Evolutionary conservation across 2,329 filamentous ascomycete genomes (phyloP).

Genomic region (Orbilia oligospora): DNA sequence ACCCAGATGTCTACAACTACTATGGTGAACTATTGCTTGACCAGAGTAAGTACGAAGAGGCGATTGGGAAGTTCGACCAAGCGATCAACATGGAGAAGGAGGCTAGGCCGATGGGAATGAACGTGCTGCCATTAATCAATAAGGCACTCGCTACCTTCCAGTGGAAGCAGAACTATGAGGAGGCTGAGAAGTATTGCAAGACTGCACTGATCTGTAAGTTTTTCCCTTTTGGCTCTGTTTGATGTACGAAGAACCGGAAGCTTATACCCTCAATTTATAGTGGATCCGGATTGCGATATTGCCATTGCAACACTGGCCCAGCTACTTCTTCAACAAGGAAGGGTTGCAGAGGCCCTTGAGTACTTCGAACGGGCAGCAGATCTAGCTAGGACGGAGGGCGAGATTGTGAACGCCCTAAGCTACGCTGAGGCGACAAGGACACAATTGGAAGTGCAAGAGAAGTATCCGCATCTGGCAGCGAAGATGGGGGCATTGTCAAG

Average conservation of each 20-base stretch:
- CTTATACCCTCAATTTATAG: conserved; percentile 69
- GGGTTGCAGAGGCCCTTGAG: conserved; percentile 92
- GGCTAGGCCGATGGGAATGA: conserved; percentile 94
- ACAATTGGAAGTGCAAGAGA: conserved; percentile 89
- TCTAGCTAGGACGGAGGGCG: conserved; percentile 91
- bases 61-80: conserved; percentile 97
- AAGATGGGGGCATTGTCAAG: conserved; percentile 76
- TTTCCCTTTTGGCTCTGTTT: conserved; percentile 6
- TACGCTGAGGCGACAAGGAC: conserved; percentile 98
- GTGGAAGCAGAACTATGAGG: conserved; percentile 95
- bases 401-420: conserved; percentile 95
- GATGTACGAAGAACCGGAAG: conserved; percentile 28
- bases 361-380: conserved; percentile 98
- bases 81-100: conserved; percentile 99
- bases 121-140: conserved; percentile 97
- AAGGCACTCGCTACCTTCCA: conserved; percentile 97
- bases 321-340: conserved; percentile 95
- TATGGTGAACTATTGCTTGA: conserved; percentile 97
- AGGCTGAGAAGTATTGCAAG: conserved; percentile 95
- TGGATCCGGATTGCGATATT: conserved; percentile 98
- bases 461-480: conserved; percentile 83
- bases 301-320: conserved; percentile 99
- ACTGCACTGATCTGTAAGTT: conserved; percentile 94
- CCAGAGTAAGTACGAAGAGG: conserved; percentile 94
- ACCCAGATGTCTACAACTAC: conserved; percentile 99